Evolutionary conservation across 495 filamentous ascomycete genomes (phyloP).

Genomic region (Penicillium cinerascens): DNA sequence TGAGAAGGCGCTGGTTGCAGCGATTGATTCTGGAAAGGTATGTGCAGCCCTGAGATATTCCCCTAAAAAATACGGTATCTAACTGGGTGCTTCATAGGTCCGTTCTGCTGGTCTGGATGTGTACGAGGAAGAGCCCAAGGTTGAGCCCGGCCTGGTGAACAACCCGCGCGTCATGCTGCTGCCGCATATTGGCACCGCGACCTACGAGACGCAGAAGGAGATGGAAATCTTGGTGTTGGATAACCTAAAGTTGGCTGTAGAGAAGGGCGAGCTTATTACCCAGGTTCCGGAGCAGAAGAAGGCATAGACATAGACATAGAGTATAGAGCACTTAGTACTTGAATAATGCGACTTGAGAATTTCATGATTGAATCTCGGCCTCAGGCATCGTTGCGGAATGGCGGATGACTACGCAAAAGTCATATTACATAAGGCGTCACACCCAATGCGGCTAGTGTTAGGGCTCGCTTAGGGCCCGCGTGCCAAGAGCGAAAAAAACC

Average conservation of each 20-base stretch:
- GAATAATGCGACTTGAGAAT: not conserved
- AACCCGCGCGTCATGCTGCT: constrained; percentile 70
- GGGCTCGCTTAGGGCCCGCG: constrained; percentile 47
- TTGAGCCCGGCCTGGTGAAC: constrained; percentile 66
- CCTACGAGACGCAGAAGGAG: constrained; percentile 62
- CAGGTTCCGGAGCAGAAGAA: constrained; percentile 68
- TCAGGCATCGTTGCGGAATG: not conserved
- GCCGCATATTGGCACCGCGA: constrained; percentile 77
- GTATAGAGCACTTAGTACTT: not conserved
- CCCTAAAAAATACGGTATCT: constrained; percentile 2
- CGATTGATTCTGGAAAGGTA: constrained; percentile 66
- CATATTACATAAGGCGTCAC: not conserved
- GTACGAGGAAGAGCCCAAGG: constrained; percentile 72
- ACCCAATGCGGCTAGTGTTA: constrained; percentile 35
- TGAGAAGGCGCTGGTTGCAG: constrained; percentile 69
- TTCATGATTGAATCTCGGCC: not conserved
- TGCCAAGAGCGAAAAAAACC: constrained; percentile 47
- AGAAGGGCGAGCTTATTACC: constrained; percentile 62
- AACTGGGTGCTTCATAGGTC: constrained; percentile 23
- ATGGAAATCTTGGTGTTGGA: constrained; percentile 75
- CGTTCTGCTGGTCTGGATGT: constrained; percentile 68
- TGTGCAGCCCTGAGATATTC: constrained; percentile 7
- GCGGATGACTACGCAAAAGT: not conserved
- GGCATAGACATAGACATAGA: constrained; percentile 12
- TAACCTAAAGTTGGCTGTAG: constrained; percentile 62